Evolutionary conservation across 1,139 yeast species (phyloP).

Genomic region (Taphrina flavorubra): DNA sequence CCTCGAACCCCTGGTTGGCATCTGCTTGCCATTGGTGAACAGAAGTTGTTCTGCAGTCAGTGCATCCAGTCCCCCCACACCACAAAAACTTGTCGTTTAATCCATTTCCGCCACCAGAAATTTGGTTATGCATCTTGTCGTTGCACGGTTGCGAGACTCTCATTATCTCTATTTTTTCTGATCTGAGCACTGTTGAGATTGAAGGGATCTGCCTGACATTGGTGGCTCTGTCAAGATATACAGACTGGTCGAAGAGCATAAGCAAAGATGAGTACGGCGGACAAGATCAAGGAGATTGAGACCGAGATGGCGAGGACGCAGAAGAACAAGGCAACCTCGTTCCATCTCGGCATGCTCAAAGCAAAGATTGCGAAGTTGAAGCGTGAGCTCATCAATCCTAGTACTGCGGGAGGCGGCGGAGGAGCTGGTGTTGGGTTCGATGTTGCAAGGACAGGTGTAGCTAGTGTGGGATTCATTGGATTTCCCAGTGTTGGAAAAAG

Average conservation of each 20-base stretch:
- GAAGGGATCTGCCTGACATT: no score
- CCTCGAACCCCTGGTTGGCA: no score
- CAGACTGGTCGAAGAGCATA: not conserved
- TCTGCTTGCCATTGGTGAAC: no score
- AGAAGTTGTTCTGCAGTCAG: no score
- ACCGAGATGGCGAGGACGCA: slow-evolving; percentile 45
- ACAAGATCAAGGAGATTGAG: slow-evolving; percentile 45
- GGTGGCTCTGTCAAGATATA: not conserved
- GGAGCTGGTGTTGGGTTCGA: slow-evolving; percentile 90
- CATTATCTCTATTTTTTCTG: no score
- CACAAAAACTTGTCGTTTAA: no score
- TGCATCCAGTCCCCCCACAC: no score
- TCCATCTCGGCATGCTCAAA: slow-evolving; percentile 94
- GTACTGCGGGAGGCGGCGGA: slow-evolving; percentile 83
- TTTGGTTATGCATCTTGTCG: no score
- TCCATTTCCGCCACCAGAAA: no score
- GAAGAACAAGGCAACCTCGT: slow-evolving; percentile 50
- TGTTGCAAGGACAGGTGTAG: slow-evolving; percentile 97
- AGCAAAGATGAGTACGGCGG: slow-evolving; percentile 32
- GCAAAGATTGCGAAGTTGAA: slow-evolving; percentile 94
- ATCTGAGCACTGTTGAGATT: no score
- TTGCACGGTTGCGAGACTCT: no score
- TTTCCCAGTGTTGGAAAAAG: slow-evolving; percentile 97
- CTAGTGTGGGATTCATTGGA: slow-evolving; percentile 95
- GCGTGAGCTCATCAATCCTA: slow-evolving; percentile 84